Evolutionary conservation across 1,284 basidiomycete genomes (phyloP).

Genomic region (Inonotus hispidus): DNA sequence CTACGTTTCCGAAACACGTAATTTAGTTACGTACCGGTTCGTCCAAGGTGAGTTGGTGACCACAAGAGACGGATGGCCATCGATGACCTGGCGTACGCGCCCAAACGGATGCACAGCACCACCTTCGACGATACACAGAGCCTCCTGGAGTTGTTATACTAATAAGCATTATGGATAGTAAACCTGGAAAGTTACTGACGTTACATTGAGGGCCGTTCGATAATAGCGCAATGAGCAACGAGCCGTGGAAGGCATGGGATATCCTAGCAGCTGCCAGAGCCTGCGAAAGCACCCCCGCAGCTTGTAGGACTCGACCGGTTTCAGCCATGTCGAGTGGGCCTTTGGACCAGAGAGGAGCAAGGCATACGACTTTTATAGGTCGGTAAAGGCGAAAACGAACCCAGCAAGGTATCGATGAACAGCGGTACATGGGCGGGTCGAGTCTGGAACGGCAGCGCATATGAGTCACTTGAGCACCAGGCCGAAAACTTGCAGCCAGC

Average conservation of each 20-base stretch:
- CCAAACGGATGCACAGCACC: slow-evolving; percentile 46
- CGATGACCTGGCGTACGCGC: slow-evolving; percentile 48
- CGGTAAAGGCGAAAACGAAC: background rate
- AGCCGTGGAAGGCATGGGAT: slow-evolving; percentile 67
- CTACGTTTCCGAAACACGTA: background rate
- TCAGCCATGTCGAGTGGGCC: slow-evolving; percentile 44
- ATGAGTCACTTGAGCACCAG: slow-evolving; percentile 16
- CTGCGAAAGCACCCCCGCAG: slow-evolving; percentile 53
- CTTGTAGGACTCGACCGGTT: slow-evolving; percentile 58
- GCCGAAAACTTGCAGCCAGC: background rate
- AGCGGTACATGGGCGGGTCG: slow-evolving; percentile 8
- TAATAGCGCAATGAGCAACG: slow-evolving; percentile 52
- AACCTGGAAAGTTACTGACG: slow-evolving; percentile 35
- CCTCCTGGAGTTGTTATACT: slow-evolving; percentile 37
- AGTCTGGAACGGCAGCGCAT: slow-evolving; percentile 6
- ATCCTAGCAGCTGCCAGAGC: slow-evolving; percentile 44
- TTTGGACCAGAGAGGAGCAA: background rate
- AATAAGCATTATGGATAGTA: slow-evolving; percentile 11
- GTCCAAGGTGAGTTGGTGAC: slow-evolving; percentile 48
- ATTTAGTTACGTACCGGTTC: slow-evolving; percentile 36
- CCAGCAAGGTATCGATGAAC: background rate
- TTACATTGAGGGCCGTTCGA: slow-evolving; percentile 49
- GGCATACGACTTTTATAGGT: slow-evolving; percentile 5
- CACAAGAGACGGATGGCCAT: slow-evolving; percentile 28
- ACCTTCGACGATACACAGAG: slow-evolving; percentile 53